Base-by-base conservation (phyloP, 768 basidiomycete species). In the Boletus sensibilis region DNA sequence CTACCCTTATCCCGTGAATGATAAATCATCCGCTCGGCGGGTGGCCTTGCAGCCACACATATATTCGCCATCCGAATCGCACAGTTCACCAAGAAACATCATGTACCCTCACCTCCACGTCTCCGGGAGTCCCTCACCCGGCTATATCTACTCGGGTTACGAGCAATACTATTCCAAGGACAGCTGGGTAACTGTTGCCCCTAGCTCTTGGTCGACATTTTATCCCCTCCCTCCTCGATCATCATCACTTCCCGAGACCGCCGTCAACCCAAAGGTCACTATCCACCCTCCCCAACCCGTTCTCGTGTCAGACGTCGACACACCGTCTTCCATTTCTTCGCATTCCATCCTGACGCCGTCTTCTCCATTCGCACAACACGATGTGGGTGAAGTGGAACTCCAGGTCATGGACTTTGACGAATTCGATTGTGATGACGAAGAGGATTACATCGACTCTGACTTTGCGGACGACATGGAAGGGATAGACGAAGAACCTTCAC, bases 401-500 rank as follows among this genome's bases (percentile, higher is more conserved):
- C 55, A 67, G 18, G 14, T 60, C 45, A 65, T 64, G 64, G 72
- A 72, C 10, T 57, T 67, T 54, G 70, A 74, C 33, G 70, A 74
- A 16, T 67, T 72, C 21, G 71, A 72, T 4, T 66, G 46, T 40
- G 71, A 73, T 4, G 73, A 74, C 38, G 70, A 71, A 5, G 68
- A 69, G 0, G 68, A 69, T 27, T 69, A 57, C 37, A 8, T 61
- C n/a, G 69, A 72, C 27, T 72, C 68, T 13, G 72, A 72, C 35
- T 73, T 63, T 55, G 59, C 60, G 35, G 70, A 73, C 54, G 72
- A 70, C 27, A 70, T 72, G 68, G 71, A 74, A 5, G 63, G 64
- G 45, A 51, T 62, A 37, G 71, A 65, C 9, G 72, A 65, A 35
- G 35, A 38, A 4, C 53, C 45, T 41, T 61, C 63, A 23, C 57